These are phyloP conservation scores for Kappamyces sp. DNA, from an alignment of 192 early-diverging fungal species.

Conservation along the genomic window DNA sequence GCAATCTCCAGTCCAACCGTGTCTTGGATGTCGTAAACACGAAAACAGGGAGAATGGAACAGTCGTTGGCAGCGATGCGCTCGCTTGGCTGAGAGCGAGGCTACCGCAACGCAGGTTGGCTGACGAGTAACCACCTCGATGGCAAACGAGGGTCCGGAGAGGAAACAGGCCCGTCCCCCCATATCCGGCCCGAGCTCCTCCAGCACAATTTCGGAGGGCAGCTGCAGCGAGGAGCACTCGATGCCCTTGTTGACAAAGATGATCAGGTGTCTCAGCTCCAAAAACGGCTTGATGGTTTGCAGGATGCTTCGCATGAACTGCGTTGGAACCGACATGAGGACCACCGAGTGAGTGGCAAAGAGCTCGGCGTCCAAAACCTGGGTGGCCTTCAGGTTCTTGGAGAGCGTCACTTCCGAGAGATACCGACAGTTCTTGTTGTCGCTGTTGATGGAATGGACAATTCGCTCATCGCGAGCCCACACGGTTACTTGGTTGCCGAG, in stretches of 20 bases:
- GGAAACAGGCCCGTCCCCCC: conserved; percentile 26
- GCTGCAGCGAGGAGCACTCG: conserved; percentile 27
- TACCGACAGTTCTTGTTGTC: conserved; percentile 37
- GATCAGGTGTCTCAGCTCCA: conserved; percentile 32
- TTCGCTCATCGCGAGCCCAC: conserved; percentile 31
- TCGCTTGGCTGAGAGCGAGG: conserved; percentile 18
- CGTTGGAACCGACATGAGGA: conserved; percentile 45
- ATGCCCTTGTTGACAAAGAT: conserved; percentile 55
- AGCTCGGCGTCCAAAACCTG: conserved; percentile 18
- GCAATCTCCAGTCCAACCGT: conserved; percentile 43
- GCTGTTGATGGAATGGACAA: conserved; percentile 37
- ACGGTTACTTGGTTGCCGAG: conserved; percentile 31
- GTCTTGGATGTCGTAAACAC: conserved; percentile 40
- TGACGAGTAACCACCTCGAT: conserved; percentile 39
- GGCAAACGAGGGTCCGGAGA: conserved; percentile 50
- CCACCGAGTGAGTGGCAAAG: conserved; percentile 27
- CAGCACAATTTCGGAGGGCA: conserved; percentile 39
- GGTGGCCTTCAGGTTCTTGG: conserved; percentile 30
- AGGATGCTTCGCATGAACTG: conserved; percentile 43
- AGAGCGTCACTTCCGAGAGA: conserved; percentile 29
- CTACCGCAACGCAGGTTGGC: conserved; percentile 42
- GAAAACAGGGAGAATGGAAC: conserved; percentile 47
- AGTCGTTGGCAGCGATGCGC: conserved; percentile 34
- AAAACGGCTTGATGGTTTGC: conserved; percentile 24
- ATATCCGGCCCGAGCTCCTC: conserved; percentile 36